These are phyloP conservation scores for Podila verticillata DNA, from an alignment of 192 early-diverging fungal species.

Conservation along the genomic window DNA sequence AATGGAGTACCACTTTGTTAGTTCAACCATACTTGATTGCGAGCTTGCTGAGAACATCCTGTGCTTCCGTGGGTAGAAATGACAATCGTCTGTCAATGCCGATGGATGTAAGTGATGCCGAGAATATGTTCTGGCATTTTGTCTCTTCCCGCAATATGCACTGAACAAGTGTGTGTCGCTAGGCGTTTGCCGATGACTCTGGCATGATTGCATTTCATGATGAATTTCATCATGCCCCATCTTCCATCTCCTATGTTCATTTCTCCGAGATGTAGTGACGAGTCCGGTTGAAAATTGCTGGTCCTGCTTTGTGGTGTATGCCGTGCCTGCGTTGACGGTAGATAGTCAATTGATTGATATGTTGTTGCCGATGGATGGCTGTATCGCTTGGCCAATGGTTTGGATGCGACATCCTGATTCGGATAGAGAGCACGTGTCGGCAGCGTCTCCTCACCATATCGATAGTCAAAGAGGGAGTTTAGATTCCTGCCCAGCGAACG, in stretches of 20 bases:
- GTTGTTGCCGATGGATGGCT: background rate
- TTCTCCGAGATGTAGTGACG: background rate
- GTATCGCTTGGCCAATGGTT: background rate
- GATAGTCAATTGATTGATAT: background rate
- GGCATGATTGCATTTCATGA: too few species aligned
- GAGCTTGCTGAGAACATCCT: background rate
- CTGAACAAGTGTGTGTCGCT: too few species aligned
- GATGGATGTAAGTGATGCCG: too few species aligned
- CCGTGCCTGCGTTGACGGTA: too few species aligned
- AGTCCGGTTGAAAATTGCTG: background rate
- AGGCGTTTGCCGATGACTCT: too few species aligned
- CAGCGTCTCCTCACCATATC: constrained; percentile 6
- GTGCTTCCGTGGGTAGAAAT: too few species aligned
- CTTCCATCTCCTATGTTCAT: background rate
- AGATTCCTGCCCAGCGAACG: background rate
- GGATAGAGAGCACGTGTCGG: background rate
- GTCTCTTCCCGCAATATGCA: too few species aligned
- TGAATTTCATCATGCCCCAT: too few species aligned
- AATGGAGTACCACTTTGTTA: constrained; percentile 1
- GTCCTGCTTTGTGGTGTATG: background rate
- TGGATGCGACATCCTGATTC: background rate
- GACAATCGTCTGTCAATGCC: too few species aligned
- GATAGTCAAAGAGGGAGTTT: constrained; percentile 4
- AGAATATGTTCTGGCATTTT: too few species aligned
- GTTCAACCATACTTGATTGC: background rate